Evolutionary conservation across 202 grass and related monocot genomes (phyloP), one percentile per base, ranked within the genome.

Genomic region (Hordeum pubiflorum): DNA sequence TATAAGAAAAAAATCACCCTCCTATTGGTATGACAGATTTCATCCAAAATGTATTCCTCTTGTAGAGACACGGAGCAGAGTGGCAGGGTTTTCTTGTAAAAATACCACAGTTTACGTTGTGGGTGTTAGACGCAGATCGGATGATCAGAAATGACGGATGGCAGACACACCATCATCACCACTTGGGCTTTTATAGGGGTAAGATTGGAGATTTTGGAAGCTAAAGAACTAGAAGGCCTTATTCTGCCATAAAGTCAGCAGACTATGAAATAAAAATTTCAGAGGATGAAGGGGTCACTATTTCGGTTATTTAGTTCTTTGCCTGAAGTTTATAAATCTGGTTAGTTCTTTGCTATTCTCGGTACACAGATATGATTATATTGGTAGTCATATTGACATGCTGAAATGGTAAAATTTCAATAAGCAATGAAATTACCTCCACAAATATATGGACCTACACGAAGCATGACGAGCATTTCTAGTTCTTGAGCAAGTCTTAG

Each of bases 381-480:
- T 62, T 67, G n/a, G 10, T 38, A 79, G 29, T 66, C 39, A 46
- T 5, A 80, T 39, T 60, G 24, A 6, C 68, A 78, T 54, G 73
- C 33, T 43, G 21, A 68, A 39, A 21, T 2, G 7, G 39, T 71
- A 72, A 9, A 82, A 52, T 39, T 81, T 81, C 50, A 74, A 60
- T 50, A 66, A 14, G 23, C 60, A 8, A 63, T 40, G 3, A 33
- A 69, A 84, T 83, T 84, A 94, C 95, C 92, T 84, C 89, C 95
- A 91, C 94, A 97, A 43, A 97, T 94, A 75, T 92, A 97, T 55
- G 94, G 90, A 74, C 94, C 94, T 15, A 86, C 76, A 70, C 90
- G 92, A 62, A 97, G 94, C 94, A 93, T 97, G 82, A 97, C 82
- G 6, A 94, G 63, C 84, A 98, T 91, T 14, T 89, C 92, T 76